Base-by-base conservation (phyloP, 192 early-diverging fungal genomes). In the Dissophora globulifera region DNA sequence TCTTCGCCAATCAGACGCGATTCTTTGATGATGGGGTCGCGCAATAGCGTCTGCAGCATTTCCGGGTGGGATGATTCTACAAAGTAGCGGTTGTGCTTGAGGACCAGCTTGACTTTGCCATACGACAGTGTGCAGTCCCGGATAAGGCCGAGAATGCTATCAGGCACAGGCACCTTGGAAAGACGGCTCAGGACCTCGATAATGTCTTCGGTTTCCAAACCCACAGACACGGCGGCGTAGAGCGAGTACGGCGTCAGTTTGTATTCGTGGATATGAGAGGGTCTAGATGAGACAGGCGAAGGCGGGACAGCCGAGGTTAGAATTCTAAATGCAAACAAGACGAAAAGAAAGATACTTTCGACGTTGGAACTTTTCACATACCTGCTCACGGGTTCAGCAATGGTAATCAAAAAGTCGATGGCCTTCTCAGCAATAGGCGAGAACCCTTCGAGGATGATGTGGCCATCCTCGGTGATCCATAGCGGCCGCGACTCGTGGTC, bases 141-240 rank as follows among this genome's bases (percentile, higher is more conserved):
- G 58, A 99, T 95, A 26, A 93, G 87, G 30, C 89, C 79, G 4
- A 87, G 83, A 55, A 98, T 86, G 19, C 84, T 71, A 6, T 87
- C 79, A 11, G 98, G 96, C 20, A 98, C 79, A 29, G 89, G 86
- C 10, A 88, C 89, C 70, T 99, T 99, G 58, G 91, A 96, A 9
- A 99, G 83, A 47, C 93, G 89, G 63, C 93, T 89, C 50, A 99
- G 79, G 4, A 94, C 95, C 27, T 91, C 88, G 41, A 99, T 93
- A 49, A 99, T 99, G 67, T 90, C 89, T 47, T 91, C 92, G 9
- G 93, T 93, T 46, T 94, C 88, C 41, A 99, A 84, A 1, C 98
- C 98, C 1, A 98, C 95, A 31, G 95, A 96, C 6, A 99, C 96
- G n/a, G 95, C 96, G 16, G 98, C 98, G 70, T 98, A 96, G 4